These are phyloP conservation scores for Peronospora farinosa DNA, from an alignment of 352 stramenopile genomes.

Conservation along the genomic window DNA sequence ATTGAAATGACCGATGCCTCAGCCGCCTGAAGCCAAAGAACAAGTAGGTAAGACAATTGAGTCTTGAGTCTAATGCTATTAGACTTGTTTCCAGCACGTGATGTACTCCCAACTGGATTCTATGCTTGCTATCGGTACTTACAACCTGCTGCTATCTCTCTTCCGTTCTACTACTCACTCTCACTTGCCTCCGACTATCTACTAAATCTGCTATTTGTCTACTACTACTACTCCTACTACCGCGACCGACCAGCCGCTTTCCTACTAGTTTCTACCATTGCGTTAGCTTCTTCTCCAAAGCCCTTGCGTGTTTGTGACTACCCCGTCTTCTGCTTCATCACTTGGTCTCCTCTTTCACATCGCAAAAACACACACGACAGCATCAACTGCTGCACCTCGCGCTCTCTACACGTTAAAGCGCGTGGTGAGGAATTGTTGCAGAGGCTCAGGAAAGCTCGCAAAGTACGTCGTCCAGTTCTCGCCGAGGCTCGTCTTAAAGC, in stretches of 20 bases:
- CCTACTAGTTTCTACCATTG: constrained; percentile 16
- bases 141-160: constrained; percentile 28
- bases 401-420: constrained; percentile 76
- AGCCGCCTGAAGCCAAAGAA: constrained; percentile 19
- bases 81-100: neutral
- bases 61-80: constrained; percentile 1
- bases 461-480: constrained; percentile 86
- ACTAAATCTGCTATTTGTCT: constrained; percentile 26
- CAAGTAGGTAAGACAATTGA: constrained; percentile 1
- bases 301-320: constrained; percentile 9
- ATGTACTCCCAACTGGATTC: constrained; percentile 16
- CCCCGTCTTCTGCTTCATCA: constrained; percentile 15
- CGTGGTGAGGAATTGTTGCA: constrained; percentile 73
- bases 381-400: constrained; percentile 9
- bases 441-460: constrained; percentile 68
- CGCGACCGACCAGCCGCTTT: constrained; percentile 22
- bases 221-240: constrained; percentile 45
- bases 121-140: constrained; percentile 16
- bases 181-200: constrained; percentile 32
- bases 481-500: constrained; percentile 83
- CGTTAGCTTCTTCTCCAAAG: constrained; percentile 17
- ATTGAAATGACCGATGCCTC: constrained; percentile 27
- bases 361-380: constrained; percentile 11
- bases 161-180: constrained; percentile 31
- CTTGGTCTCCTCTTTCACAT: constrained; percentile 10